Evolutionary conservation across 2,329 filamentous ascomycete species (phyloP).

Genomic region (Trichoderma lentiforme): DNA sequence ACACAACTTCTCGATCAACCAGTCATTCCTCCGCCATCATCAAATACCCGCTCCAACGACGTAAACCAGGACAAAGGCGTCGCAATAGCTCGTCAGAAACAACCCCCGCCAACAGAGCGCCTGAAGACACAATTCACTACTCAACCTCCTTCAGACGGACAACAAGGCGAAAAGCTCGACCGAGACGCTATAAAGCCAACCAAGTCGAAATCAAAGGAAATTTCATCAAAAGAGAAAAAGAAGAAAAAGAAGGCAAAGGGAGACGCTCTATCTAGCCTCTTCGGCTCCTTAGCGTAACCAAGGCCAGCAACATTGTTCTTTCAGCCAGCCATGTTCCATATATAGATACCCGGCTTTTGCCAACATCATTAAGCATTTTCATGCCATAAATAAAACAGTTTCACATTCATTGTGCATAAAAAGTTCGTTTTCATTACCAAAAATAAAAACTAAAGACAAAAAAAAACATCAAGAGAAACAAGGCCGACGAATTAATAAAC

Average conservation of each 20-base stretch:
- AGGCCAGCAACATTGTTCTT: background rate
- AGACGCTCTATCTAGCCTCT: conserved; percentile 72
- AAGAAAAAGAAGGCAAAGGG: conserved; percentile 56
- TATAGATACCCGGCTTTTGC: background rate
- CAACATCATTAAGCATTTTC: background rate
- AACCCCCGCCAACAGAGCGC: background rate
- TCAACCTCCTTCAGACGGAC: background rate
- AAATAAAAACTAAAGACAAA: conserved; percentile 24
- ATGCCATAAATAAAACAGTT: no score
- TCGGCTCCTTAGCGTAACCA: conserved; percentile 48
- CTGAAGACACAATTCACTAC: background rate
- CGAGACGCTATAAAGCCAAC: background rate
- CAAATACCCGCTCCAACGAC: background rate
- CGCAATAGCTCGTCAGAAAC: conserved; percentile 28
- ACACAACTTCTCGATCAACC: conserved; percentile 31
- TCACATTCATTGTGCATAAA: background rate
- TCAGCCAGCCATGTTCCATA: background rate
- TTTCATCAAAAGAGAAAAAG: conserved; percentile 30
- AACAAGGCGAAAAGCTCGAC: background rate
- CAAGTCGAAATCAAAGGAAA: background rate
- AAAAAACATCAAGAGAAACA: conserved; percentile 24
- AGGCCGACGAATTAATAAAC: conserved; percentile 23
- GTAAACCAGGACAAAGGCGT: conserved; percentile 28
- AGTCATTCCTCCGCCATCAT: background rate
- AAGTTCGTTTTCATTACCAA: conserved; percentile 18